Percentiles rank a stretch among this genome's conserved stretches.
Evolutionary conservation across 2,329 filamentous ascomycete genomes (phyloP).

Genomic region (Alternaria alternata): DNA sequence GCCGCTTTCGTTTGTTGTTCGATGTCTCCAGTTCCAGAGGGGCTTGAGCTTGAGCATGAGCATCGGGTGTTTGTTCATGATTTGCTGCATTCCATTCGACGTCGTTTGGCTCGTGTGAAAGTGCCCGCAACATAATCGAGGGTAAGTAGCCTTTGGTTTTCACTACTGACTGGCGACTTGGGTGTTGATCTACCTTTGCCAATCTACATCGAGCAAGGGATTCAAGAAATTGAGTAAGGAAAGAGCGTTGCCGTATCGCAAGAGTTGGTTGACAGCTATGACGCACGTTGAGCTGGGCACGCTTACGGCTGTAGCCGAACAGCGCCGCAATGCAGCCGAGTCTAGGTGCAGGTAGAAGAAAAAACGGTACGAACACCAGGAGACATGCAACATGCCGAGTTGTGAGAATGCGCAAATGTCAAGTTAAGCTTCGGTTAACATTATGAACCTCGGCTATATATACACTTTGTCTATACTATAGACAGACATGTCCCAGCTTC

Average conservation of each 20-base stretch:
- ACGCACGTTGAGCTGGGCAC: background rate
- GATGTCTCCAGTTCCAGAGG: background rate
- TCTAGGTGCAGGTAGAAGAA: background rate
- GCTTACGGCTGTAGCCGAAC: background rate
- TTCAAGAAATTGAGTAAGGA: background rate
- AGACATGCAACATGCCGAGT: background rate
- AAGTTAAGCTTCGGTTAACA: background rate
- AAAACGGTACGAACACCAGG: background rate
- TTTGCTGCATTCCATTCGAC: constrained; percentile 1
- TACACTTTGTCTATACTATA: background rate
- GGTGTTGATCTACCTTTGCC: background rate
- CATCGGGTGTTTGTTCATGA: background rate
- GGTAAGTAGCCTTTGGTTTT: background rate
- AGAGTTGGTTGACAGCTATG: background rate
- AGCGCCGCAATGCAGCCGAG: background rate
- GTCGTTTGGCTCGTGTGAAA: background rate
- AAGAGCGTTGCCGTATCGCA: background rate
- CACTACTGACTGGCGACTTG: too few species aligned
- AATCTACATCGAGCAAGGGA: background rate
- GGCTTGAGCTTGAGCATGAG: too few species aligned
- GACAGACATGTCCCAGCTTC: background rate
- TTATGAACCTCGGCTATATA: background rate
- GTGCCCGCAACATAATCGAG: background rate
- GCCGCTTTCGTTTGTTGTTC: constrained; percentile 4
- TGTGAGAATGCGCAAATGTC: background rate